phyloP scores from a whole-genome alignment of 2,329 filamentous ascomycete genomes.

The Davidsoniella virescens region DNA sequence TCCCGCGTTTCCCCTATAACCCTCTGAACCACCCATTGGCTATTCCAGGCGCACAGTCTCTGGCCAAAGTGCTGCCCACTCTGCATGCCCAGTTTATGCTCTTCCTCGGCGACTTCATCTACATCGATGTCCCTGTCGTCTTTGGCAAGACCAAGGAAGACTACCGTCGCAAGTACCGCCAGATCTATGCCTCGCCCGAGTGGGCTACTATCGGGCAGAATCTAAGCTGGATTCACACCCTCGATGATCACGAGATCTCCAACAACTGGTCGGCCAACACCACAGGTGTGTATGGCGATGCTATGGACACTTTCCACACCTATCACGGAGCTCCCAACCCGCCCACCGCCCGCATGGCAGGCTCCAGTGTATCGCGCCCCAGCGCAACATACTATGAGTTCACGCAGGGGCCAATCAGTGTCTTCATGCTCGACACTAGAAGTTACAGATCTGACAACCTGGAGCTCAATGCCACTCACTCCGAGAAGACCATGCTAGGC shows the following conservation, averaged over 20 bases:
- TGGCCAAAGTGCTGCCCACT: slow-evolving; percentile 55
- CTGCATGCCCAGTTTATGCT: slow-evolving; percentile 64
- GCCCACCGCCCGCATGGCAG: slow-evolving; percentile 41
- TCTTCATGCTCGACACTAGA: slow-evolving; percentile 89
- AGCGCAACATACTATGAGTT: slow-evolving; percentile 79
- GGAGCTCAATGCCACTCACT: slow-evolving; percentile 37
- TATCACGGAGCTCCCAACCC: slow-evolving; percentile 82
- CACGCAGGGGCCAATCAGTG: slow-evolving; percentile 73
- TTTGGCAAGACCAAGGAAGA: slow-evolving; percentile 57
- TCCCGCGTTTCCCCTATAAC: slow-evolving; percentile 78
- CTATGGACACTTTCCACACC: slow-evolving; percentile 68
- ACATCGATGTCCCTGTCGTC: slow-evolving; percentile 71
- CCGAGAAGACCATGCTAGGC: slow-evolving; percentile 76
- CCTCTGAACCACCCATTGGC: slow-evolving; percentile 68
- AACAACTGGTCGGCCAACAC: slow-evolving; percentile 84
- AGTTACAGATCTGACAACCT: slow-evolving; percentile 61
- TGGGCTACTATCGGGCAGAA: slow-evolving; percentile 62
- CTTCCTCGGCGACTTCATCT: slow-evolving; percentile 80
- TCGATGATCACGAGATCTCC: slow-evolving; percentile 90
- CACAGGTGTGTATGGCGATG: slow-evolving; percentile 62
- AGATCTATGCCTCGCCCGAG: slow-evolving; percentile 89
- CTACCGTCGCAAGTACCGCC: slow-evolving; percentile 82
- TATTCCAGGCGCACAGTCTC: slow-evolving; percentile 62
- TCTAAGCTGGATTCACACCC: slow-evolving; percentile 92
- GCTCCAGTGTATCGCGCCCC: slow-evolving; percentile 23